These are phyloP conservation scores for Thamnidium elegans DNA, from an alignment of 192 early-diverging fungal species.

Conservation along the genomic window DNA sequence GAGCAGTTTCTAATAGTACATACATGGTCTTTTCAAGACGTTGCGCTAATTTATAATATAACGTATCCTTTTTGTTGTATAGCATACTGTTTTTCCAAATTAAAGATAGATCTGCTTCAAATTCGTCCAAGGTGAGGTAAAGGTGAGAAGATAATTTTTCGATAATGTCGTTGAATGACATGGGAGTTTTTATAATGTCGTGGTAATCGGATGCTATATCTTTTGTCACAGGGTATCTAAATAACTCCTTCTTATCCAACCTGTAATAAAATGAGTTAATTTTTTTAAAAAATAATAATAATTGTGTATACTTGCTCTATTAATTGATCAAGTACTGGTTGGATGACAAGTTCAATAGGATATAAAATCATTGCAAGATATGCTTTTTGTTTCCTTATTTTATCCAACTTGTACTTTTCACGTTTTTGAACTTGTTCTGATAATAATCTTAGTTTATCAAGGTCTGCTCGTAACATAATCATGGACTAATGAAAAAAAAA, in stretches of 20 bases:
- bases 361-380: conserved; percentile 66
- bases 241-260: conserved; percentile 66
- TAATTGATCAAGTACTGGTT: conserved; percentile 64
- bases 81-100: conserved; percentile 72
- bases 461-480: conserved; percentile 67
- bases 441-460: conserved; percentile 85
- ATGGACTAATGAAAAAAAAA: conserved; percentile 32
- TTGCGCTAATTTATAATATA: conserved; percentile 64
- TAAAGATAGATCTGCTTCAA: conserved; percentile 69
- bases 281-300: not conserved
- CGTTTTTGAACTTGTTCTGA: conserved; percentile 74
- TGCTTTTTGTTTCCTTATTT: conserved; percentile 54
- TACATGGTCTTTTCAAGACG: conserved; percentile 46
- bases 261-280: conserved; percentile 23
- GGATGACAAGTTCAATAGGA: conserved; percentile 68
- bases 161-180: conserved; percentile 72
- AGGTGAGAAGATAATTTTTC: conserved; percentile 51
- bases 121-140: conserved; percentile 58
- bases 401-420: conserved; percentile 66
- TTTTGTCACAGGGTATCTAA: conserved; percentile 64
- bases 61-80: conserved; percentile 74
- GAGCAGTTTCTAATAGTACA: conserved; percentile 39
- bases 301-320: conserved; percentile 32
- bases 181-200: conserved; percentile 66
- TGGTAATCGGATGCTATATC: conserved; percentile 74